Base-by-base conservation (phyloP, 2,329 filamentous ascomycete genomes). In the Pyrenochaeta sp. region DNA sequence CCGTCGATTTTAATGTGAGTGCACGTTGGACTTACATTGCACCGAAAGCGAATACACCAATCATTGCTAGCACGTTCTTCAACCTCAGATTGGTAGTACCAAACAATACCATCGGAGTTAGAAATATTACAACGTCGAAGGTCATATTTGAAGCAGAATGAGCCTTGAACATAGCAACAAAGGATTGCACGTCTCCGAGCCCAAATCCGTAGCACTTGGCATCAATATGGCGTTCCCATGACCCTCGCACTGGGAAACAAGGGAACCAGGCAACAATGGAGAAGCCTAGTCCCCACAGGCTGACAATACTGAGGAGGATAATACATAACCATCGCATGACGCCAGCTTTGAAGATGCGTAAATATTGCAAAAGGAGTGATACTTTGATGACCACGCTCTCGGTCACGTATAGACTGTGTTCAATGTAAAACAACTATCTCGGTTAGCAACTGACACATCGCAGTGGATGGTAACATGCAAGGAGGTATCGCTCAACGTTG, bases 271-370 rank as follows among this genome's bases (percentile, higher is more conserved):
- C 66, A 29, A 68, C 39, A 23, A 72, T 57, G 29, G 56, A 59
- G 52, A 69, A 75, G 1, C 61, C 61, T 2, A 68, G 20, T 2
- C 72, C 72, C 74, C 74, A 76, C 14, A 68, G 36, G 15, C 42
- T 55, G 18, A 73, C 62, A 4, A 71, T 10, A 3, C 45, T 55
- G 5, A 73, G 51, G 1, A 71, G 54, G 10, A 37, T 20, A 7
- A 72, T 41, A 35, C 71, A 73, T 4, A 66, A 47, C 62, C 63
- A 68, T 31, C 64, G 64, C 67, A 69, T 72, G 11, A 23, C 46
- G 2, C 67, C 68, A 2, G 66, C 63, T 42, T 68, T 68, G 66
- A 75, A 75, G 14, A 76, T 71, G 30, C 74, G 74, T 7, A 75
- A 61, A 42, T 75, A 76, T 51, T 76, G 74, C 12, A 72, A 32